Percentiles rank a stretch among this genome's conserved stretches.
These are phyloP conservation scores for Rhizopogon vesiculosus DNA, from an alignment of 768 basidiomycete species.

Conservation along the genomic window DNA sequence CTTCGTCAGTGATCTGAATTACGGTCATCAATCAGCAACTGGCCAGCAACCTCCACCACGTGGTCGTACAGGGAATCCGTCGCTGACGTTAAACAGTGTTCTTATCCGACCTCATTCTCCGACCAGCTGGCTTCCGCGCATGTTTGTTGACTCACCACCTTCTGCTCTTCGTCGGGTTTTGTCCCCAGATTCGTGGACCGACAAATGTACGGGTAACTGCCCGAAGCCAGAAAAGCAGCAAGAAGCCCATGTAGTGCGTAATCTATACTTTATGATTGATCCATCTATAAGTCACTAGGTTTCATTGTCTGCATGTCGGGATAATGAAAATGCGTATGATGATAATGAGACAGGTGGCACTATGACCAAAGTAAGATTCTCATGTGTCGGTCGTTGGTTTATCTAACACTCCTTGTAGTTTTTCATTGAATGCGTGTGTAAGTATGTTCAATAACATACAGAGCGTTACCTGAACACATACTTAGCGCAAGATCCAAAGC, in stretches of 20 bases:
- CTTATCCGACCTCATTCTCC: neutral
- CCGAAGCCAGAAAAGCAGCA: neutral
- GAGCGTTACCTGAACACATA: neutral
- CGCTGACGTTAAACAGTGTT: neutral
- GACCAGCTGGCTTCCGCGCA: neutral
- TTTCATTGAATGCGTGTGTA: constrained; percentile 23
- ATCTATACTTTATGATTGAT: constrained; percentile 1
- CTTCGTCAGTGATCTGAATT: neutral
- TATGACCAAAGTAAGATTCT: constrained; percentile 15
- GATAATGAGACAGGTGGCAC: constrained; percentile 10
- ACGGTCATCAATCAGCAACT: neutral
- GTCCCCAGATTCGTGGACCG: constrained; percentile 13
- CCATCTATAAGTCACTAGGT: constrained; percentile 7
- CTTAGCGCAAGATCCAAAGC: constrained; percentile 14
- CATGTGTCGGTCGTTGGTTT: neutral
- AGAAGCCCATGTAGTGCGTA: constrained; percentile 21
- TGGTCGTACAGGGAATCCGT: neutral
- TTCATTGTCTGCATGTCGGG: constrained; percentile 24
- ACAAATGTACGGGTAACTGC: constrained; percentile 16
- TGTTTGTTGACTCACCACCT: constrained; percentile 16
- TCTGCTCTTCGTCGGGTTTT: constrained; percentile 9
- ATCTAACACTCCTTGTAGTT: constrained; percentile 14
- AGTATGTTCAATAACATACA: neutral
- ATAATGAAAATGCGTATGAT: constrained; percentile 19
- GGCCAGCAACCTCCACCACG: neutral